Base-by-base conservation (phyloP, 352 stramenopile species). In the Pythium oligandrum region DNA sequence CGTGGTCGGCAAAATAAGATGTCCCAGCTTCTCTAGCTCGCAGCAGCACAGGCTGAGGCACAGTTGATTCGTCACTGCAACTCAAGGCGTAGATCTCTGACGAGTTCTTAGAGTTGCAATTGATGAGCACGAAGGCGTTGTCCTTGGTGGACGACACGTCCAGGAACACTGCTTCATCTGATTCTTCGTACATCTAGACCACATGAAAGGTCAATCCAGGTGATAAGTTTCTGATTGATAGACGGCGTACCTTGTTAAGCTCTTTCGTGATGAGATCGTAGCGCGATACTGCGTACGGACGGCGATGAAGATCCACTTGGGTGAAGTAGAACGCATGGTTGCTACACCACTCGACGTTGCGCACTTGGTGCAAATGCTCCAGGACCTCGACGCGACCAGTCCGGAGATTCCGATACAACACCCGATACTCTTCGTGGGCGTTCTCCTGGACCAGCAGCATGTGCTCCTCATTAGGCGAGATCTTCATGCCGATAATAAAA, bases 91-190 rank as follows among this genome's bases (percentile, higher is more conserved):
- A 72, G 44, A 95, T 92, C 65, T 96, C 82, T n/a, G 86, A 95
- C 44, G 71, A 76, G 46, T 75, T 78, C 66, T 95, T 95, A 3
- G 79, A 90, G 66, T 96, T 95, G 70, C 75, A 89, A 55, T 93
- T 95, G 52, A 95, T 88, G 17, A 94, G 61, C 40, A 96, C 70
- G 40, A 84, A 93, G 9, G 57, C 44, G 44, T 64, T 71, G 70
- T 95, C 86, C 49, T 96, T 96, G 1, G 83, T 93, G 30, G 77
- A 75, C 8, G 82, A 86, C 6, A 95, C 72, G 58, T 96, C 87
- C 51, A 96, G 71, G 48, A 88, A 95, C 31, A 92, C 81, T 4
- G 76, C 75, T n/a, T 75, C 66, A 44, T 95, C 71, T 11, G 70
- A 53, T 52, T 95, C 85, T 38, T 88, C 75, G 40, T 86, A 95